Base-by-base conservation (phyloP, 768 basidiomycete species). In the Mycena venus region DNA sequence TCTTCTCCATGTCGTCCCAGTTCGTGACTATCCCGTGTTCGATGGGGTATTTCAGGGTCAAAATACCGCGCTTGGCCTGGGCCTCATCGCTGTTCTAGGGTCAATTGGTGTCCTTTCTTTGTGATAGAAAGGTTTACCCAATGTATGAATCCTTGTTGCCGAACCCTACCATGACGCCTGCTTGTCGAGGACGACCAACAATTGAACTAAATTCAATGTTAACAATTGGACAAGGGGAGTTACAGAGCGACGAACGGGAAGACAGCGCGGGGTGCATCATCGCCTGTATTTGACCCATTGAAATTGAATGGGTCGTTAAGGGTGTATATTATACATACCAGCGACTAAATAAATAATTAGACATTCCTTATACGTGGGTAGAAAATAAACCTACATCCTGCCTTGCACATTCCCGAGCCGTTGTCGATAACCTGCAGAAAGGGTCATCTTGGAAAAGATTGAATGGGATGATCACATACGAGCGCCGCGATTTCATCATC, bases 371-470 rank as follows among this genome's bases (percentile, higher is more conserved):
- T 23, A 9, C 1, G 49, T 38, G 23, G 29, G 25, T 10, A 7
- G 36, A 60, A 53, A 17, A 5, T 2, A 59, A 6, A 88, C 91
- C 80, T 77, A 91, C 91, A 91, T 83, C 94, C 94, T 85, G 94
- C 94, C 86, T 95, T 95, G 91, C 93, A 94, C 94, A 94, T 95
- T 84, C 94, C 94, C 81, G 93, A 94, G 78, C 92, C 92, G 82
- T 91, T 91, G 85, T 92, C 90, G 74, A 91, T 90, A 36, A 74
- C 73, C 73, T 74, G 11, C 15, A 36, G 9, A 31, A 14, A 10
- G 4, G 4, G 59, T 62, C 31, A 60, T 3, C 40, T 6, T 25
- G 23, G 4, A 17, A 31, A 19, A 32, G 1, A 11, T 7, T 10
- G 44, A 5, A 14, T 38, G 1, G 27, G 31, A 44, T 7, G 42